Base-by-base conservation (phyloP, 257 asterid genomes). In the Lithospermum erythrorhizon region DNA sequence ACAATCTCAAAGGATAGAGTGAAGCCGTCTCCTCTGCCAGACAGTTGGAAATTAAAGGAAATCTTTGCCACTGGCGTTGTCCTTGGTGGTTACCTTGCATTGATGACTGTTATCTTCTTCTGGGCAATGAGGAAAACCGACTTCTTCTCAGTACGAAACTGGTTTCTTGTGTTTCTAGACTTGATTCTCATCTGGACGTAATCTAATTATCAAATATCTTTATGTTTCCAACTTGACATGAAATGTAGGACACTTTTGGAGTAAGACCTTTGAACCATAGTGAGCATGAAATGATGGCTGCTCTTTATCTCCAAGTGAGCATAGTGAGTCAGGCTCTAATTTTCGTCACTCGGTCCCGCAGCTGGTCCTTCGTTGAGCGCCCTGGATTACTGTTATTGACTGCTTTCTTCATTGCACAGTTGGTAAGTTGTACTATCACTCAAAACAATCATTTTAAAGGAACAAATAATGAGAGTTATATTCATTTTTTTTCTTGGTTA, bases 1-100 rank as follows among this genome's bases (percentile, higher is more conserved):
- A 91, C 98, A 29, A 91, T 91, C 78, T 87, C 98, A 2, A 91
- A 87, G 85, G 96, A 91, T 59, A 83, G 98, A 76, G 98, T 91
- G 75, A 91, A 91, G 83, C 94, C 98, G 23, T 91, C 98, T 64
- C 98, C 98, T 45, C 27, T 88, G 71, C 96, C 96, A 19, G 98
- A 90, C 70, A 90, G 98, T 86, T 90, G 98, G 98, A 90, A 90
- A 27, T 65, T 91, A 72, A 86, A 79, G 51, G 98, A 91, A 74
- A 88, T 91, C 32, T 91, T 91, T 20, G 89, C 96, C 63, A 91
- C 98, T 11, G 98, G 96, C 23, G 2, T 88, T 17, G 94, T 83
- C 48, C 95, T 91, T 61, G 98, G 96, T 62, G 95, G 95, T 57
- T 91, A 91, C 73, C 81, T 82, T 68, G 98, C 89, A 32, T 22